Conservation (phyloP, 495 filamentous ascomycete genomes). For the Neurospora sublineolata region DNA sequence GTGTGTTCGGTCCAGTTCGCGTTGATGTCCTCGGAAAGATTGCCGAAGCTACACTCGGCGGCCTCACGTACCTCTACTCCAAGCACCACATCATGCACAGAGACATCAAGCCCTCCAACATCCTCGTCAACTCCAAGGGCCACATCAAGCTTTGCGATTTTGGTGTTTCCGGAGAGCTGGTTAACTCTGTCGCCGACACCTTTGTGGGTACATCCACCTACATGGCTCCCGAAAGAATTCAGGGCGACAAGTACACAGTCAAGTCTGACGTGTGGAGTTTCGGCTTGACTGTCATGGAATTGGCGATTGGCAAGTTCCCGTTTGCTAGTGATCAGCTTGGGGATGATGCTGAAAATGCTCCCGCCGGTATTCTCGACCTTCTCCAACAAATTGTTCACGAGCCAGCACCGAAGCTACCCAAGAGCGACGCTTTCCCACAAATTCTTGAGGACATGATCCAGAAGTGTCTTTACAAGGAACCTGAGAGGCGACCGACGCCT, state of each 20-base stretch:
- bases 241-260: conserved; percentile 91
- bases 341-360: conserved; percentile 55
- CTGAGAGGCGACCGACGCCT: conserved; percentile 79
- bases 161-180: conserved; percentile 88
- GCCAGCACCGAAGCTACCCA: conserved; percentile 81
- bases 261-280: conserved; percentile 99
- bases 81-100: conserved; percentile 95
- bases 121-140: conserved; percentile 86
- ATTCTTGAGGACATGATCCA: conserved; percentile 95
- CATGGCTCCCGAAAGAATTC: conserved; percentile 97
- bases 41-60: conserved; percentile 89
- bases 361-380: conserved; percentile 90
- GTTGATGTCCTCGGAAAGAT: conserved; percentile 99
- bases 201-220: conserved; percentile 98
- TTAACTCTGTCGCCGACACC: conserved; percentile 94
- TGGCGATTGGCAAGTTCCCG: conserved; percentile 92
- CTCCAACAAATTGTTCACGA: conserved; percentile 97
- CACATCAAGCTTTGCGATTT: conserved; percentile 98
- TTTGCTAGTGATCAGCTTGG: conserved; percentile 63
- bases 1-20: conserved; percentile 84
- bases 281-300: conserved; percentile 88
- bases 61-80: conserved; percentile 87
- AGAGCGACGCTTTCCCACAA: conserved; percentile 90
- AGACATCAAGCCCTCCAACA: conserved; percentile 97
- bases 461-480: conserved; percentile 82